Evolutionary conservation across 202 grass and related monocot genomes (phyloP).

Genomic region (Alloteropsis angusta): DNA sequence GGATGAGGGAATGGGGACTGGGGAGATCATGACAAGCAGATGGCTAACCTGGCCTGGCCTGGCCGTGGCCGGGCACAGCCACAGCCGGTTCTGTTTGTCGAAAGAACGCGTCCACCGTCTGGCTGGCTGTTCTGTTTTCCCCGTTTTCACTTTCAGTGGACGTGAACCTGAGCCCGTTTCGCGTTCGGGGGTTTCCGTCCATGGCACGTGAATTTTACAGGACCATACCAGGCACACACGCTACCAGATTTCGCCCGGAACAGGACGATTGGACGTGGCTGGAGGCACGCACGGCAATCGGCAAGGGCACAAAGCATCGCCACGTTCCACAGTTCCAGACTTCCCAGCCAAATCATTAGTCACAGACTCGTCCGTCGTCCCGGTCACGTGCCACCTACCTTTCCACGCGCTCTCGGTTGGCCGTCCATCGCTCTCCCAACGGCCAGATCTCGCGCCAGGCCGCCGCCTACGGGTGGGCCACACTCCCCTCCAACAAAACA

Average conservation of each 20-base stretch:
- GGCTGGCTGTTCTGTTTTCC: too few relatives aligned
- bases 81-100: too few relatives aligned
- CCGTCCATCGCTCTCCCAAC: not conserved
- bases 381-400: not conserved
- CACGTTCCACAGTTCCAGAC: not conserved
- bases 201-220: not conserved
- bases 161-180: too few relatives aligned
- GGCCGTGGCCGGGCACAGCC: not conserved
- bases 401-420: not conserved
- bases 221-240: not conserved
- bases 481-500: too few relatives aligned
- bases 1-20: too few relatives aligned
- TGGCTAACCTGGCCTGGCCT: not conserved
- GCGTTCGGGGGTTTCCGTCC: too few relatives aligned
- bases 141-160: too few relatives aligned
- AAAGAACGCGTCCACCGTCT: too few relatives aligned
- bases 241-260: not conserved
- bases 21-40: not conserved
- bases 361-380: not conserved
- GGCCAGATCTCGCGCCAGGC: not conserved
- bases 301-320: not conserved
- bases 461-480: constrained; percentile 7
- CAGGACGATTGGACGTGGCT: not conserved
- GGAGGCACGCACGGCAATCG: not conserved
- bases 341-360: not conserved